phyloP scores from a whole-genome alignment of 108 stramenopile genomes.

The Cyclotella cryptica region DNA sequence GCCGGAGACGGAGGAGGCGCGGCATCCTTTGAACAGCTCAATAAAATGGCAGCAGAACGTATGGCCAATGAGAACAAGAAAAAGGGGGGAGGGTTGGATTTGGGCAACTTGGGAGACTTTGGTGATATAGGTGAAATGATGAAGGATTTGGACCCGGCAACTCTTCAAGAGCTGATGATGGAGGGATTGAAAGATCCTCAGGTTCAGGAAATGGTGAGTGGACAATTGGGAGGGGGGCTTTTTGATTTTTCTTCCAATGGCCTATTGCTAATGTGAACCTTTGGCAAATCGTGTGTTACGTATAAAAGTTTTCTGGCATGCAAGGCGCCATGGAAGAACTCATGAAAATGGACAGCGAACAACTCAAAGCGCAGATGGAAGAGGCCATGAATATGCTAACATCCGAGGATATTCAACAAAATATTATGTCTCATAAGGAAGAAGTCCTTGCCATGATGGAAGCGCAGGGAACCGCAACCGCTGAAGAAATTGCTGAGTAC shows the following conservation, averaged over 20 bases:
- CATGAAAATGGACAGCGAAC: constrained; percentile 79
- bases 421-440: constrained; percentile 66
- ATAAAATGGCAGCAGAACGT: constrained; percentile 47
- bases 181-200: constrained; percentile 62
- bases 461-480: constrained; percentile 63
- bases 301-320: constrained; percentile 38
- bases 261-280: no score
- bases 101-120: constrained; percentile 32
- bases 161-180: constrained; percentile 51
- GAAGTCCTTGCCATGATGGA: constrained; percentile 75
- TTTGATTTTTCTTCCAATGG: no score
- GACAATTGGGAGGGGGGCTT: neutral
- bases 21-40: constrained; percentile 44
- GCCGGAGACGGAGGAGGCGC: constrained; percentile 41
- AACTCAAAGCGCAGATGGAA: constrained; percentile 76
- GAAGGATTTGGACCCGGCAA: constrained; percentile 25
- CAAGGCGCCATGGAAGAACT: constrained; percentile 71
- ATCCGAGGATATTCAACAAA: constrained; percentile 43
- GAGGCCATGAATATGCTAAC: constrained; percentile 79
- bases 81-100: constrained; percentile 20
- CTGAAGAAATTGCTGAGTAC: constrained; percentile 75
- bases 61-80: constrained; percentile 24
- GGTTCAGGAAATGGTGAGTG: constrained; percentile 60
- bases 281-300: neutral
- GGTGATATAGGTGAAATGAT: constrained; percentile 32